Conservation (phyloP, 1,284 basidiomycete species). For the Apiotrichum mycotoxinovorans region DNA sequence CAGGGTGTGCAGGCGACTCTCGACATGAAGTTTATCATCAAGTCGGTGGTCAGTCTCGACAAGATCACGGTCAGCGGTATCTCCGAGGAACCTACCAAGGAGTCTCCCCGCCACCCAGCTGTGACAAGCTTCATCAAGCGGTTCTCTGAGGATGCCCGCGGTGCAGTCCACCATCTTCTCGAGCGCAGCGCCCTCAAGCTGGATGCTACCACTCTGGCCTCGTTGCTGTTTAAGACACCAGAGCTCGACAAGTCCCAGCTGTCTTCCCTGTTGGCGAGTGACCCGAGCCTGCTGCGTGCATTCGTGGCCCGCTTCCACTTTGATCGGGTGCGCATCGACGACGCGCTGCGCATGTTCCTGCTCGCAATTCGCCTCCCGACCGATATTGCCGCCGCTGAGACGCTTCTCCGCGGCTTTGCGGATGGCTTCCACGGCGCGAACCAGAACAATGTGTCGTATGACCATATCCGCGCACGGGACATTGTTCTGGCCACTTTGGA, state of each 20-base stretch:
- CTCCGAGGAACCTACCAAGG: constrained; percentile 31
- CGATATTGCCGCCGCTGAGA: constrained; percentile 59
- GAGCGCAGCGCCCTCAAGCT: constrained; percentile 55
- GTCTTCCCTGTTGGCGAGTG: constrained; percentile 74
- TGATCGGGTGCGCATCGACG: constrained; percentile 75
- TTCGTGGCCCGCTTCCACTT: constrained; percentile 87
- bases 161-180: constrained; percentile 64
- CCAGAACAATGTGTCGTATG: constrained; percentile 67
- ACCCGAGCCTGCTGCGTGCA: constrained; percentile 69
- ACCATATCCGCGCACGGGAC: constrained; percentile 69
- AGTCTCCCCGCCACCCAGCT: constrained; percentile 56
- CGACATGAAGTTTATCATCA: constrained; percentile 80
- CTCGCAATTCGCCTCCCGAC: constrained; percentile 71
- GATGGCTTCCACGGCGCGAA: constrained; percentile 89
- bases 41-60: constrained; percentile 75
- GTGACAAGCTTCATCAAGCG: constrained; percentile 67
- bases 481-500: constrained; percentile 82
- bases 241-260: constrained; percentile 81
- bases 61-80: constrained; percentile 49
- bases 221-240: constrained; percentile 75
- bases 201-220: constrained; percentile 66
- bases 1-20: constrained; percentile 62
- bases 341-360: constrained; percentile 81
- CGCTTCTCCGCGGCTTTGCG: constrained; percentile 65
- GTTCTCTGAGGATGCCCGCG: constrained; percentile 69